Conservation (phyloP, 129 eudicot genomes). For the Arctium minus region DNA sequence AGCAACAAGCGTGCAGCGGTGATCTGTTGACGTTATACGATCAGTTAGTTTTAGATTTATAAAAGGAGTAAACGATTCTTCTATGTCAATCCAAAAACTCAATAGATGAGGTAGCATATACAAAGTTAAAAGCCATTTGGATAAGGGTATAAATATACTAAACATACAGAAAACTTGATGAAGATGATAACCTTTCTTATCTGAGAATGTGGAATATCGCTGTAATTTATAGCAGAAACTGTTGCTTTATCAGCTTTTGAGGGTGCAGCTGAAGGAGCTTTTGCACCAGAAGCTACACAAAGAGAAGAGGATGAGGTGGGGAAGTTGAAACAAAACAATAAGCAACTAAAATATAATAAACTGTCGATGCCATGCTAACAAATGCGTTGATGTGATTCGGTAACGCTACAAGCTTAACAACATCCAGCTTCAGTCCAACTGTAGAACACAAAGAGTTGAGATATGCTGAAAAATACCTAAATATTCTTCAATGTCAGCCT, state of each 20-base stretch:
- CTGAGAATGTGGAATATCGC: slow-evolving; percentile 82
- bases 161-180: neutral
- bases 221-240: slow-evolving; percentile 56
- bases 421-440: neutral
- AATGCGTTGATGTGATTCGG: neutral
- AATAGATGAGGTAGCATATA: slow-evolving; percentile 4
- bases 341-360: neutral
- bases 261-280: slow-evolving; percentile 53
- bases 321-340: slow-evolving; percentile 14
- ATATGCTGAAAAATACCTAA: slow-evolving; percentile 48
- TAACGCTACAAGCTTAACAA: neutral
- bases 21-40: slow-evolving; percentile 49
- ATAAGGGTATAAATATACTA: neutral
- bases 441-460: neutral
- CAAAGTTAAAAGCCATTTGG: neutral
- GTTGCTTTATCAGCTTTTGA: slow-evolving; percentile 42
- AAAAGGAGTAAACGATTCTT: neutral
- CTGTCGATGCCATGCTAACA: neutral
- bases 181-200: slow-evolving; percentile 70
- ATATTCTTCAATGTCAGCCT: slow-evolving; percentile 96
- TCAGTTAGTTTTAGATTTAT: slow-evolving; percentile 6
- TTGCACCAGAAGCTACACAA: slow-evolving; percentile 68
- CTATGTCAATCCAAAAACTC: neutral
- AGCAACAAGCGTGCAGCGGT: slow-evolving; percentile 86
- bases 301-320: neutral